A percentile compares a stretch with the other conserved stretches of the same genome.
These are phyloP conservation scores for Picea mariana DNA, from an alignment of 83 land plant species.

Conservation along the genomic window DNA sequence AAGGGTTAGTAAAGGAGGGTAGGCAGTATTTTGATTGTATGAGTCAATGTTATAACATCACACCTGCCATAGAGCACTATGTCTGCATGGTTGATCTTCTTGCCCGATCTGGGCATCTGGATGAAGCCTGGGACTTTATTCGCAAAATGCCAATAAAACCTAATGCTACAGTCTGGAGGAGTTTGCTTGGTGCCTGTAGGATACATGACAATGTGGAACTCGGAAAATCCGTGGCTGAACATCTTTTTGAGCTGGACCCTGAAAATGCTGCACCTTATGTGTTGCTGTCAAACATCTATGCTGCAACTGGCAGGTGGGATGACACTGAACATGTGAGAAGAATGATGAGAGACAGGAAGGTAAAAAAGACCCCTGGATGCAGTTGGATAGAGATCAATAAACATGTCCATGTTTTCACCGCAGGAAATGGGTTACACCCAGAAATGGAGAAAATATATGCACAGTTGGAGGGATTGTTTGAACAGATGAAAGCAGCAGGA, in stretches of 20 bases:
- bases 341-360: background rate
- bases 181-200: slow-evolving; percentile 17
- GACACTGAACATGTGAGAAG: slow-evolving; percentile 3
- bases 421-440: slow-evolving; percentile 4
- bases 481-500: too few species aligned
- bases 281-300: slow-evolving; percentile 14
- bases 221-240: background rate
- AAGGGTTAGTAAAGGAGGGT: slow-evolving; percentile 23
- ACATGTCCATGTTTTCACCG: background rate
- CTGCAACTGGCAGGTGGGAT: slow-evolving; percentile 19
- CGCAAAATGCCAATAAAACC: slow-evolving; percentile 8
- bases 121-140: slow-evolving; percentile 4
- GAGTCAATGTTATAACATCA: slow-evolving; percentile 1
- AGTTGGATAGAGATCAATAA: slow-evolving; percentile 10
- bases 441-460: background rate
- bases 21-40: slow-evolving; percentile 8
- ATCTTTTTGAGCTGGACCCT: background rate
- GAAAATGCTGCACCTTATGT: background rate
- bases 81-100: slow-evolving; percentile 16
- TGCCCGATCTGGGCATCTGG: slow-evolving; percentile 4
- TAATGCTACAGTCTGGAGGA: slow-evolving; percentile 6
- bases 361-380: slow-evolving; percentile 12
- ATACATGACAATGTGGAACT: slow-evolving; percentile 4
- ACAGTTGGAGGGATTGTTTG: too few species aligned
- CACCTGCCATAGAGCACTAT: slow-evolving; percentile 4